These are phyloP conservation scores for Phialemonium atrogriseum DNA, from an alignment of 2,329 filamentous ascomycete species.

Conservation along the genomic window DNA sequence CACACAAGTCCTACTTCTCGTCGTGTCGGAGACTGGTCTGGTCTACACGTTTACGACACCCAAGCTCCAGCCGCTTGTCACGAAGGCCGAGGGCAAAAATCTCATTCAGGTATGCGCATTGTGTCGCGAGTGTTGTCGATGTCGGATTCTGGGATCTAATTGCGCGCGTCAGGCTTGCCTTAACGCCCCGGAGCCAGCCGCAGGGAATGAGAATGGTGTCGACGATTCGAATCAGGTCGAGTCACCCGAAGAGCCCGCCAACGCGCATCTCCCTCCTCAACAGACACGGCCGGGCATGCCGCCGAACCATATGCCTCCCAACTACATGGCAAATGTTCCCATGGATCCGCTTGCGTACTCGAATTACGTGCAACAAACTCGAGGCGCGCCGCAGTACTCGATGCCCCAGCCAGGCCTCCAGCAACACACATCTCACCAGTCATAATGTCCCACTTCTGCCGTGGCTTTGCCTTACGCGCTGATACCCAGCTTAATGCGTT, in stretches of 20 bases:
- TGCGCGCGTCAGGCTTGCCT: slow-evolving; percentile 91
- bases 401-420: slow-evolving; percentile 78
- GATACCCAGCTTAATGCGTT: slow-evolving; percentile 54
- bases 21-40: slow-evolving; percentile 93
- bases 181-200: slow-evolving; percentile 85
- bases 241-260: slow-evolving; percentile 81
- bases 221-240: slow-evolving; percentile 72
- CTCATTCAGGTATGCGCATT: slow-evolving; percentile 75
- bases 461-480: slow-evolving; percentile 30
- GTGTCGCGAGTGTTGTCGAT: slow-evolving; percentile 5
- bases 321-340: slow-evolving; percentile 56
- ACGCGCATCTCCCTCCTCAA: slow-evolving; percentile 65
- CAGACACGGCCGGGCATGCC: slow-evolving; percentile 58
- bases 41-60: slow-evolving; percentile 98
- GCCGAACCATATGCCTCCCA: slow-evolving; percentile 54
- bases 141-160: too few relatives aligned
- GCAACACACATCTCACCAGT: slow-evolving; percentile 74
- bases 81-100: slow-evolving; percentile 98
- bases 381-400: slow-evolving; percentile 63
- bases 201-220: slow-evolving; percentile 73
- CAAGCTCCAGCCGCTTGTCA: slow-evolving; percentile 95
- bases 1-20: slow-evolving; percentile 91
- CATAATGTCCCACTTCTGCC: slow-evolving; percentile 36
- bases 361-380: slow-evolving; percentile 72
- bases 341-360: slow-evolving; percentile 75